Percentiles rank a stretch among this genome's conserved stretches.
Conservation (phyloP, 2,329 filamentous ascomycete species). For the Exophiala sideris region DNA sequence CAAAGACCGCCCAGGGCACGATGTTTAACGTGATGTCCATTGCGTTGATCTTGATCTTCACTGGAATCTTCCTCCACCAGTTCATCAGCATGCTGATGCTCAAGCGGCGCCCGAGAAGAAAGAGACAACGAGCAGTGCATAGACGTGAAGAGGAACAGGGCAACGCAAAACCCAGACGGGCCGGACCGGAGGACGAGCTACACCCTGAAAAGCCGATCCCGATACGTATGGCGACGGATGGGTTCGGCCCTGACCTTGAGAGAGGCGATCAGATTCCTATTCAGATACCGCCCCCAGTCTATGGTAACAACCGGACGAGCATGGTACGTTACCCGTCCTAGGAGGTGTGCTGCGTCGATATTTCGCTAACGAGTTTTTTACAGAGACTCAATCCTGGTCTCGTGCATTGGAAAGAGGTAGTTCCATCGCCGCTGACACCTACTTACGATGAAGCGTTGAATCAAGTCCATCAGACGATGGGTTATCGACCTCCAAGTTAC, state of each 20-base stretch:
- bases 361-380: not conserved
- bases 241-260: constrained; percentile 50
- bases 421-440: constrained; percentile 26
- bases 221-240: constrained; percentile 71
- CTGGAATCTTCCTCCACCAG: constrained; percentile 77
- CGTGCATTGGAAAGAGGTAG: constrained; percentile 71
- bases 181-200: constrained; percentile 3
- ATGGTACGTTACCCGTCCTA: constrained; percentile 57
- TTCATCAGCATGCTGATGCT: constrained; percentile 71
- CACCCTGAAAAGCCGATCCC: constrained; percentile 67
- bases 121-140: constrained; percentile 34
- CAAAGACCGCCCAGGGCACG: constrained; percentile 59
- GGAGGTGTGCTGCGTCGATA: not conserved
- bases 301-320: constrained; percentile 79
- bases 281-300: constrained; percentile 68
- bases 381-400: constrained; percentile 75
- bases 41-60: constrained; percentile 68
- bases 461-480: constrained; percentile 23
- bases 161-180: constrained; percentile 64
- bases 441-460: constrained; percentile 27
- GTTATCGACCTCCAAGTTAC: constrained; percentile 70
- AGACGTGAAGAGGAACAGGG: constrained; percentile 46
- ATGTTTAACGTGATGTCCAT: constrained; percentile 79
- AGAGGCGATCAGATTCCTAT: constrained; percentile 50
- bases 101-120: constrained; percentile 48